Evolutionary conservation across 2,329 filamentous ascomycete genomes (phyloP).

Genomic region (Hypoxylon sp.): DNA sequence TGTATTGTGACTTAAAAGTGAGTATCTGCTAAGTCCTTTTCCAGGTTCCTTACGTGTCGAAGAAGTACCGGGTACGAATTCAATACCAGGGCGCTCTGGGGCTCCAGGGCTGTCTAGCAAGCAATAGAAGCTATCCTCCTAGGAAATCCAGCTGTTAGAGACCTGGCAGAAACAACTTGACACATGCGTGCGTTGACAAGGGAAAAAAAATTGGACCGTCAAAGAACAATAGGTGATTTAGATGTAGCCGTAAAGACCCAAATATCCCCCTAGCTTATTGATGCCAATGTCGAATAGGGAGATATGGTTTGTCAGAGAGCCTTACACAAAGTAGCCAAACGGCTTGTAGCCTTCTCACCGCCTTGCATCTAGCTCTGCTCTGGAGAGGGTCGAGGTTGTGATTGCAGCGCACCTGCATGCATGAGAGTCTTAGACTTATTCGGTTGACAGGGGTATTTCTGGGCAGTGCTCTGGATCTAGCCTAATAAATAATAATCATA

Average conservation of each 20-base stretch:
- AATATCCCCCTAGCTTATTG: constrained; percentile 38
- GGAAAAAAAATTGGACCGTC: constrained; percentile 29
- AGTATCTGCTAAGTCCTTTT: constrained; percentile 41
- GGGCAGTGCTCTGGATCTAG: constrained; percentile 41
- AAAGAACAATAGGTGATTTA: constrained; percentile 39
- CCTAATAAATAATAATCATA: constrained; percentile 42
- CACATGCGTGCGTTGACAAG: constrained; percentile 28
- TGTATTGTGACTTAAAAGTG: constrained; percentile 40
- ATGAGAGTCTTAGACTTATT: constrained; percentile 44
- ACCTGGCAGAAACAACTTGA: constrained; percentile 28
- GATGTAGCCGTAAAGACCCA: constrained; percentile 32
- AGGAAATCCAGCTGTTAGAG: constrained; percentile 35
- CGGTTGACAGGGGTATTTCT: constrained; percentile 32
- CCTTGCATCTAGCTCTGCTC: constrained; percentile 52
- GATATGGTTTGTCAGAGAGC: constrained; percentile 50
- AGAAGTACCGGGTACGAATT: constrained; percentile 41
- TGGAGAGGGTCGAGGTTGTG: constrained; percentile 50
- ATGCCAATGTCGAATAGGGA: constrained; percentile 43
- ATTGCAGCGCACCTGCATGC: constrained; percentile 53
- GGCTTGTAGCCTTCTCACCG: constrained; percentile 58
- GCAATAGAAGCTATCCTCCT: constrained; percentile 37
- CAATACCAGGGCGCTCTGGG: constrained; percentile 32
- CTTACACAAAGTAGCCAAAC: constrained; percentile 55
- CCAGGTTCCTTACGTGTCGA: constrained; percentile 33
- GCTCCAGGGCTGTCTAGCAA: constrained; percentile 36